These are phyloP conservation scores for Choricystis sp. DNA, from an alignment of 139 green algal genomes.

Conservation along the genomic window DNA sequence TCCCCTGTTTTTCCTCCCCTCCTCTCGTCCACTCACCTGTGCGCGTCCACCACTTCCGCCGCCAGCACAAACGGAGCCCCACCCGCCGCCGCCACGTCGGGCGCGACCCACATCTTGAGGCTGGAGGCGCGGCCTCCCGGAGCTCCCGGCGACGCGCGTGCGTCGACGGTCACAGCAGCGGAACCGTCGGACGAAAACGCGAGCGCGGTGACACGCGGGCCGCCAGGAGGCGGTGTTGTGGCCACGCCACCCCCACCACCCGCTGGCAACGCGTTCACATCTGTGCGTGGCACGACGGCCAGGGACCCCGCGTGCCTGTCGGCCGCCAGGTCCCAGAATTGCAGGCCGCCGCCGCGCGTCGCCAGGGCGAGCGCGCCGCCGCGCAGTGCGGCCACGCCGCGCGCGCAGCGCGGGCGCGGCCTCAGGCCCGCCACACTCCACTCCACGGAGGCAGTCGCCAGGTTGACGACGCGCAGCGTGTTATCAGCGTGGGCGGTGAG, in stretches of 20 bases:
- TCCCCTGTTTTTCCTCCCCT: background rate
- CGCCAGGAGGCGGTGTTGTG: too few relatives aligned
- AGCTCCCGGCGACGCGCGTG: too few relatives aligned
- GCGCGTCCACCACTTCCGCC: background rate
- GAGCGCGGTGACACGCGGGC: background rate
- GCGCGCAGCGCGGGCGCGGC: background rate
- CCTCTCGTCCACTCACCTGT: background rate
- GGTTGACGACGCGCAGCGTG: slow-evolving; percentile 35
- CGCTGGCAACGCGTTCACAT: background rate
- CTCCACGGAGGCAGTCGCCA: background rate
- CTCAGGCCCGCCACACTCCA: background rate
- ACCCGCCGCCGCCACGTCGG: too few relatives aligned
- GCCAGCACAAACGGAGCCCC: background rate
- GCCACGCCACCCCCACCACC: too few relatives aligned
- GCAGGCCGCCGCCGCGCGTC: slow-evolving; percentile 8
- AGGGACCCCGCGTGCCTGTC: background rate
- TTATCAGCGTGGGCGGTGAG: slow-evolving; percentile 59
- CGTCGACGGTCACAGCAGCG: background rate
- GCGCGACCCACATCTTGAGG: background rate
- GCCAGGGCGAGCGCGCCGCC: background rate
- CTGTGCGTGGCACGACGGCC: background rate
- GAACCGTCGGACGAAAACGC: background rate
- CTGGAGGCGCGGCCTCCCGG: background rate
- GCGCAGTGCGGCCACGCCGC: background rate
- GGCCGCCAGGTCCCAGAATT: background rate